A percentile compares a stretch with the other conserved stretches of the same genome.
phyloP scores from a whole-genome alignment of 768 basidiomycete species.

The Mycena capillaripes region DNA sequence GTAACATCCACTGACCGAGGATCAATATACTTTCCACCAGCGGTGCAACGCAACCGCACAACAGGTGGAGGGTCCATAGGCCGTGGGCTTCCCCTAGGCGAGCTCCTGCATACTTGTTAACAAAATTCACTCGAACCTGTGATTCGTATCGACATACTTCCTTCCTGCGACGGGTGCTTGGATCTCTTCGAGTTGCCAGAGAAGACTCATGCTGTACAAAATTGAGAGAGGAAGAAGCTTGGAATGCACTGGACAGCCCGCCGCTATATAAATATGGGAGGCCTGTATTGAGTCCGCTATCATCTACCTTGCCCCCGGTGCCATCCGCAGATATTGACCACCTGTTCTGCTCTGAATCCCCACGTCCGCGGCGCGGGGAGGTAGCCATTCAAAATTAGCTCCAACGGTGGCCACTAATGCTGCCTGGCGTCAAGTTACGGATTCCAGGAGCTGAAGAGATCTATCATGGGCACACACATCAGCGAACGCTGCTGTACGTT shows the following conservation, averaged over 20 bases:
- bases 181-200: slow-evolving; percentile 11
- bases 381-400: slow-evolving; percentile 12
- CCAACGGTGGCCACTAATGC: not conserved
- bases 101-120: slow-evolving; percentile 1
- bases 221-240: not conserved
- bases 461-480: slow-evolving; percentile 11
- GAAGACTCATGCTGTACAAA: not conserved
- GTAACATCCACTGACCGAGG: not conserved
- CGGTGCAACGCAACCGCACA: slow-evolving; percentile 1
- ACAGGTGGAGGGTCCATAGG: slow-evolving; percentile 31
- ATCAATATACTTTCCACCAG: not conserved
- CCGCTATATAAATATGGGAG: slow-evolving; percentile 18
- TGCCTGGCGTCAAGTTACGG: not conserved
- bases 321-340: slow-evolving; percentile 2
- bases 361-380: slow-evolving; percentile 33
- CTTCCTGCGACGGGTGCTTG: slow-evolving; percentile 26
- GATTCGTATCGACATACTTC: slow-evolving; percentile 6
- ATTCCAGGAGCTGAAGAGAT: not conserved
- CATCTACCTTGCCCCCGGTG: slow-evolving; percentile 29
- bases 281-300: slow-evolving; percentile 16
- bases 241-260: not conserved
- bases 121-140: not conserved
- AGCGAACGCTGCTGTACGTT: slow-evolving; percentile 6
- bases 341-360: not conserved
- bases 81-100: not conserved